phyloP scores from a whole-genome alignment of 2,329 filamentous ascomycete genomes.

The Fusarium sp. region DNA sequence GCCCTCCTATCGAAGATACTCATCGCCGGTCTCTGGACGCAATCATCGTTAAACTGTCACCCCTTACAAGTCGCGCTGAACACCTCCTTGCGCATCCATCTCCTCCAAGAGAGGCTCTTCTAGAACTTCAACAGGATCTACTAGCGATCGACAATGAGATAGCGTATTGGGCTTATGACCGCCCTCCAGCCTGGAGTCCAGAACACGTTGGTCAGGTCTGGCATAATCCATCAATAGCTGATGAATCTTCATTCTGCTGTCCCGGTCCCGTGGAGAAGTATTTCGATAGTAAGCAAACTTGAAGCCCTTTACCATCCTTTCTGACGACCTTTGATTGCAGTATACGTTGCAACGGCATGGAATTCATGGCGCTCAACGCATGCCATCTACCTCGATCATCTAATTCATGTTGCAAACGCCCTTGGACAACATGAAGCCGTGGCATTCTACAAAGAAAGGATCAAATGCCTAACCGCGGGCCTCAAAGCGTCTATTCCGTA shows the following conservation, averaged over 20 bases:
- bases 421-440: background rate
- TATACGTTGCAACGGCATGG: constrained; percentile 11
- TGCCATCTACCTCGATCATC: constrained; percentile 8
- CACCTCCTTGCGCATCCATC: background rate
- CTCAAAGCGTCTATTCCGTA: constrained; percentile 11
- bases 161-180: background rate
- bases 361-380: constrained; percentile 16
- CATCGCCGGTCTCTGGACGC: constrained; percentile 5
- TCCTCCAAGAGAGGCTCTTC: background rate
- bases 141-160: background rate
- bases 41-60: constrained; percentile 6
- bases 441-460: background rate
- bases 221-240: background rate
- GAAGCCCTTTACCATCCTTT: accelerated
- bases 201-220: constrained; percentile 1
- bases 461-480: background rate
- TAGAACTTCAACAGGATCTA: background rate
- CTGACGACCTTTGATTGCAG: background rate
- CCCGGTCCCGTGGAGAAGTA: constrained; percentile 5
- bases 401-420: background rate
- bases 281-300: background rate
- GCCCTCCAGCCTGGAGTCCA: background rate
- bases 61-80: constrained; percentile 2
- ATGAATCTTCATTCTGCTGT: background rate
- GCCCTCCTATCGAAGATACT: background rate